phyloP scores from a whole-genome alignment of 805 yeast genomes.

The Kodamaea kaohsiungensis region DNA sequence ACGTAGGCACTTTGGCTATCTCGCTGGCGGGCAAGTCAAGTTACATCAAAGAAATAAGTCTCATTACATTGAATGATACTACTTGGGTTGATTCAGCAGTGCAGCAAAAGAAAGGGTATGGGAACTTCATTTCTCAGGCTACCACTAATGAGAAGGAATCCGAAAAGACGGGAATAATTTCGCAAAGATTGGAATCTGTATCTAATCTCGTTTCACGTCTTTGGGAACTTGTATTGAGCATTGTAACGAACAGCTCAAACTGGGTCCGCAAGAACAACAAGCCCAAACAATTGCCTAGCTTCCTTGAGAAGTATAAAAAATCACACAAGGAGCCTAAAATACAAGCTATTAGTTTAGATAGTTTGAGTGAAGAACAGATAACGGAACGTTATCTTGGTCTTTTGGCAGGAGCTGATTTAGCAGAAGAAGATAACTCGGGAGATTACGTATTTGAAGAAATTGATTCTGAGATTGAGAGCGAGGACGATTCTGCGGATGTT shows the following conservation, averaged over 20 bases:
- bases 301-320: conserved; percentile 23
- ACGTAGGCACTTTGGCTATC: conserved; percentile 61
- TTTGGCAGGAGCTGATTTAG: conserved; percentile 19
- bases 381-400: conserved; percentile 23
- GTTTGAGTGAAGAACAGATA: conserved; percentile 19
- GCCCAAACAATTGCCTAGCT: conserved; percentile 25
- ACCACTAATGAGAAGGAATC: background rate
- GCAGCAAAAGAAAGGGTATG: conserved; percentile 16
- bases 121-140: conserved; percentile 9
- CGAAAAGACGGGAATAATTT: background rate
- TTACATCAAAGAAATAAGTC: conserved; percentile 59
- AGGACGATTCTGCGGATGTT: background rate
- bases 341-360: conserved; percentile 16
- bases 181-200: background rate
- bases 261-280: background rate
- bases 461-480: conserved; percentile 12
- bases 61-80: conserved; percentile 45
- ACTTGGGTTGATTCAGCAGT: conserved; percentile 53
- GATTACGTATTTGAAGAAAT: conserved; percentile 13
- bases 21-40: conserved; percentile 69
- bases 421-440: conserved; percentile 20
- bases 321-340: background rate
- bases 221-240: background rate
- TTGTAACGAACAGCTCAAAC: background rate
- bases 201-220: background rate